Evolutionary conservation across 768 basidiomycete species (phyloP), one percentile per base, ranked within the genome.

Genomic region (Boletus subcaerulescens): DNA sequence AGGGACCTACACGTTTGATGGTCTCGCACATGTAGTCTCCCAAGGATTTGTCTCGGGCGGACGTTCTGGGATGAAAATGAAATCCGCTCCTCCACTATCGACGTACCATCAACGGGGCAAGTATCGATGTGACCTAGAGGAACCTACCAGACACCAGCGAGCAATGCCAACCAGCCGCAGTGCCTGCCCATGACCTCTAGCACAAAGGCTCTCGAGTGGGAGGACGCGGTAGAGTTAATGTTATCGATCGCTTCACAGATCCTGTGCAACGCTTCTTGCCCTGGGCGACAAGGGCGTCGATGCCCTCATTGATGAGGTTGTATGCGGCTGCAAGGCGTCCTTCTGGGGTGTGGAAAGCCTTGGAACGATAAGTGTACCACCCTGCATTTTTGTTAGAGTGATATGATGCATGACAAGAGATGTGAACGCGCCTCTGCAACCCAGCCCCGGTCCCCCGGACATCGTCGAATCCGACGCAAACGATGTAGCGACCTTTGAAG

Each of bases 201-300:
- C 40, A 99, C 95, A 71, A 99, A 99, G 0, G 97, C 97, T 53
- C 97, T 83, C 31, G 94, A 98, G 71, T 99, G 97, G 51, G 93
- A 96, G 59, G 82, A 83, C 9, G 97, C 97, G 9, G 97, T 99
- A 5, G 94, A 95, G 63, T 94, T 96, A 72, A 99, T 98, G 60
- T 93, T 96, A 69, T 99, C 97, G 71, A 99, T 91, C 29, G 95
- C 86, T 71, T 99, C 97, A 73, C 97, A 98, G 53, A 99, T 98
- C 40, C 97, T 84, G 61, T 96, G 94, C 36, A 99, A 76, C 18
- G 96, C 96, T 2, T 98, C 60, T 80, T 77, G 83, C 93, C 85
- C 67, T 85, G 74, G 12, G 80, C 94, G 44, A 89, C 93, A 55
- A 99, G 80, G 17, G 94, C 96, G 65, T 98, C 93, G 62, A 99